A percentile compares a stretch with the other conserved stretches of the same genome.
These are phyloP conservation scores for Blastocladiella britannica DNA, from an alignment of 192 early-diverging fungal genomes.

Conservation along the genomic window DNA sequence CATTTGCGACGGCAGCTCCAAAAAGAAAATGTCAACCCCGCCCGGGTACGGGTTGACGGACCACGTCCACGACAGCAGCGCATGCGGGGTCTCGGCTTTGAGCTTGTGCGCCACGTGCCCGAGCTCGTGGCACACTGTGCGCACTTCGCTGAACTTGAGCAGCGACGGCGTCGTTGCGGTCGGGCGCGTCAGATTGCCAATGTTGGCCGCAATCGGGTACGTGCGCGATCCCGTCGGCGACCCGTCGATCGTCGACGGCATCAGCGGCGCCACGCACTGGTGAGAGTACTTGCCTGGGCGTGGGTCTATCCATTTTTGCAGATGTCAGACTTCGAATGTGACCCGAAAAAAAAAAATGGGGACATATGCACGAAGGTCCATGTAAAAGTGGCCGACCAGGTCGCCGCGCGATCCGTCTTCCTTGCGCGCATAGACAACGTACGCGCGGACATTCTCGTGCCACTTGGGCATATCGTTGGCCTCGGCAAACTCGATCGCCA, in stretches of 20 bases:
- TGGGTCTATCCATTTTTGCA: no score
- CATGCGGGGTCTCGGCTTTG: neutral
- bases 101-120: slow-evolving; percentile 6
- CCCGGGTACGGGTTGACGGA: slow-evolving; percentile 6
- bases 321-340: no score
- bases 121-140: slow-evolving; percentile 6
- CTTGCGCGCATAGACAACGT: no score
- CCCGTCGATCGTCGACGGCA: neutral
- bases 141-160: slow-evolving; percentile 1
- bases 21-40: slow-evolving; percentile 7
- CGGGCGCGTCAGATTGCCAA: neutral
- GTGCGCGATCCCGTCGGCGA: neutral
- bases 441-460: neutral
- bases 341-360: no score
- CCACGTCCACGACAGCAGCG: slow-evolving; percentile 4
- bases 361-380: no score
- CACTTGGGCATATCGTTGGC: neutral
- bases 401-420: neutral
- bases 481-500: neutral
- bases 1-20: slow-evolving; percentile 7
- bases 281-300: slow-evolving; percentile 2
- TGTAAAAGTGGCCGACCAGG: neutral
- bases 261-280: slow-evolving; percentile 6
- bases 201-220: neutral
- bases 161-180: neutral